Evolutionary conservation across 2,329 filamentous ascomycete genomes (phyloP), one percentile per base, ranked within the genome.

Genomic region (Madurella fahalii): DNA sequence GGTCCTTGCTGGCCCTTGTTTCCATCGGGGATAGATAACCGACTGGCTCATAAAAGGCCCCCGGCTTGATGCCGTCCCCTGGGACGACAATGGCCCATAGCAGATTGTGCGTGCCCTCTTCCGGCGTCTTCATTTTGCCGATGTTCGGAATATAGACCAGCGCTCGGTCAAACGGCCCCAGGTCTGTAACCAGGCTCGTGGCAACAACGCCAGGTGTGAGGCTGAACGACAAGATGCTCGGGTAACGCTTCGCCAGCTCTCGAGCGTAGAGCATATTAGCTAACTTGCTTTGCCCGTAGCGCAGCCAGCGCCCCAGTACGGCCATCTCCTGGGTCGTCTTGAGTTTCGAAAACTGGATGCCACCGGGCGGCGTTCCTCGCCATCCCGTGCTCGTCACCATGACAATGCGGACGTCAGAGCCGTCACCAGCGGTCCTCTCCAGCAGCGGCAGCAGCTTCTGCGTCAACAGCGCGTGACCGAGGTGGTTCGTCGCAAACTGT

Each of bases 401-500:
- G 39, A 65, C 42, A 45, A 65, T 52, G 52, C 64, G 64, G 9
- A 62, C 63, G 47, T 63, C 61, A 17, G 56, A 30, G 15, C 47
- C 40, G 17, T 46, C 13, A 37, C 13, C 40, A 5, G 56, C 57
- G 12, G 65, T 64, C 5, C 50, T 52, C 13, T 51, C 39, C 2
- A 68, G 56, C 8, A 58, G 17, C 1, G 64, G 65, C 1, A 66
- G 47, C 1, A 76, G 58, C 2, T 70, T 61, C 32, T 69, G 65
- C 9, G 65, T 68, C 1, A 78, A 66, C 0, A 75, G 65, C 1
- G 73, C 72, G 49, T 77, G 75, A 25, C 74, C 74, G 9, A 78
- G 57, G 60, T 77, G 72, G 57, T 78, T 79, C 2, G 70, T 74
- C 7, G 69, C 74, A 54, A 78, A 74, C 45, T 76, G 71, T n/a